Percentiles rank a stretch among this genome's conserved stretches.
Conservation (phyloP, 2,329 filamentous ascomycete species). For the Aspergillus glaucus region DNA sequence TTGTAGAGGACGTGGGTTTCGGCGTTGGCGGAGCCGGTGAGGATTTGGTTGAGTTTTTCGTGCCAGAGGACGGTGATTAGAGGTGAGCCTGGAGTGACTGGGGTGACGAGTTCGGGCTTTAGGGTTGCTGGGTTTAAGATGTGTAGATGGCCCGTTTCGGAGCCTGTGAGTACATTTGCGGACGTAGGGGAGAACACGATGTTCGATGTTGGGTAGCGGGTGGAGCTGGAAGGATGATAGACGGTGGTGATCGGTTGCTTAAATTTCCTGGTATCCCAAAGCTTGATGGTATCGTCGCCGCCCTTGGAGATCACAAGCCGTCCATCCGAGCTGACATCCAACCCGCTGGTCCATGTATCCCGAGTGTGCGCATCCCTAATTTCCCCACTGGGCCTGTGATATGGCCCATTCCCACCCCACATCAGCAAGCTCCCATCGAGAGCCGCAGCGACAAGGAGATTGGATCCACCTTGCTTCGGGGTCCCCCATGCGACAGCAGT, state of each 20-base stretch:
- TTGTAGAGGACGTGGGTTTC: constrained; percentile 89
- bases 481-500: constrained; percentile 84
- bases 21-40: constrained; percentile 86
- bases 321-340: constrained; percentile 87
- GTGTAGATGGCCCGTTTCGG: constrained; percentile 75
- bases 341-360: constrained; percentile 83
- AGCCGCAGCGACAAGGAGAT: constrained; percentile 72
- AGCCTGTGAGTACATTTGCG: constrained; percentile 82
- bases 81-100: constrained; percentile 77
- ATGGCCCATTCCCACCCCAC: constrained; percentile 86
- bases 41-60: constrained; percentile 87
- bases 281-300: constrained; percentile 85
- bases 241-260: constrained; percentile 78
- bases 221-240: constrained; percentile 72
- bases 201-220: constrained; percentile 75
- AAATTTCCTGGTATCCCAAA: constrained; percentile 97
- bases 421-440: constrained; percentile 86
- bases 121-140: constrained; percentile 92
- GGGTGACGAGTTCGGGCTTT: constrained; percentile 73
- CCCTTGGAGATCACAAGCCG: constrained; percentile 85
- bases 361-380: constrained; percentile 74
- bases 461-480: constrained; percentile 68
- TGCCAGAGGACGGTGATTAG: constrained; percentile 89
- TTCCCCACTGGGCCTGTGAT: constrained; percentile 72
- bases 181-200: constrained; percentile 84